Base-by-base conservation (phyloP, 352 stramenopile species). In the Saprolegnia parasitica region DNA sequence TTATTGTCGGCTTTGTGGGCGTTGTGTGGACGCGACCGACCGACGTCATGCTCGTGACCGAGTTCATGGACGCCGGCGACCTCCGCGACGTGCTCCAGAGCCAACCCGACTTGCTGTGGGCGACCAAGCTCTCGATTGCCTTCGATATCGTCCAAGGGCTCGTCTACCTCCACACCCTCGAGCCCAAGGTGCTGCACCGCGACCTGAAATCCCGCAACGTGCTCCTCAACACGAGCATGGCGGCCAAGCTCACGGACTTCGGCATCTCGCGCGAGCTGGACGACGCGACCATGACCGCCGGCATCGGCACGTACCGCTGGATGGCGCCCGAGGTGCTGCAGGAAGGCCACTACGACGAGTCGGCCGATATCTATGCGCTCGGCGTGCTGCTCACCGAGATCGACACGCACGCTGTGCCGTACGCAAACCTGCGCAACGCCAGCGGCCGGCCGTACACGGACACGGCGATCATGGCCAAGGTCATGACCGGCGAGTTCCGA, bases 331-430 rank as follows among this genome's bases (percentile, higher is more conserved):
- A 84, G 58, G 79, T 83, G 47, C 80, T 84, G 65, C 63, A 90
- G 6, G 85, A 85, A 81, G 21, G 77, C 50, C 77, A 83, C 46
- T 81, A 84, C 76, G 80, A 76, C 5, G 79, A 83, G 56, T 78
- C 77, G 47, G 77, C 79, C 11, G 77, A 84, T 68, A 81, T 82
- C 70, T 86, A 80, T 72, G 81, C 76, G 52, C 79, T 83, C 54
- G 77, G 79, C 52, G 84, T 95, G 61, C 84, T 95, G 68, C 78
- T 95, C 32, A 88, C 79, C 55, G 86, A 95, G 71, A 74, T 95
- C 29, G 84, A 93, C 37, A 65, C 57, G 29, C 15, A 65, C 18
- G 23, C 13, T 6, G 4, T 65, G 32, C 57, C 57, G 37, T 65
- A 65, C 21, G 35, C 57, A 23, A 32, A 65, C 24, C 57, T 65